These are phyloP conservation scores for Passalora sequoiae DNA, from an alignment of 2,329 filamentous ascomycete species.

Conservation along the genomic window DNA sequence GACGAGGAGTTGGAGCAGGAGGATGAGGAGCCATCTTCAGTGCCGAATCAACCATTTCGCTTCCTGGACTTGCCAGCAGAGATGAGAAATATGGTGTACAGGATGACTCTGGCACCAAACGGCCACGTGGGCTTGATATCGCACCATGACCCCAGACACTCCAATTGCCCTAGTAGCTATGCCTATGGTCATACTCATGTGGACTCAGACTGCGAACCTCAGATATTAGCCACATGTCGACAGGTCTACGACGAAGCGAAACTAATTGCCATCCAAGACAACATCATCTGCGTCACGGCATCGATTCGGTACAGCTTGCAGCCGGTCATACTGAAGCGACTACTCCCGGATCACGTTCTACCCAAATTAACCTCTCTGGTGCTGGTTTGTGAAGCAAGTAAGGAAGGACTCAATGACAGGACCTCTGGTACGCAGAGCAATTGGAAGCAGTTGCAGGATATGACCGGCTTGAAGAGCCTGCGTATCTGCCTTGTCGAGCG, in stretches of 20 bases:
- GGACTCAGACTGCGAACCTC: background rate
- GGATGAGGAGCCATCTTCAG: background rate
- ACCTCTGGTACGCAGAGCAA: too few relatives aligned
- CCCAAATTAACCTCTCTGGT: constrained; percentile 14
- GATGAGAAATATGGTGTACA: constrained; percentile 16
- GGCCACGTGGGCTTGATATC: constrained; percentile 15
- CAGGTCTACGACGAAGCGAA: constrained; percentile 36
- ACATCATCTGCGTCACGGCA: constrained; percentile 17
- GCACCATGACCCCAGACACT: too few relatives aligned
- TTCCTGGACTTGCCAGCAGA: constrained; percentile 20
- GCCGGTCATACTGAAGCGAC: constrained; percentile 5
- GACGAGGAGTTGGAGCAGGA: background rate
- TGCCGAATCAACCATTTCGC: constrained; percentile 8
- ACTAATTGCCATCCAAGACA: constrained; percentile 34
- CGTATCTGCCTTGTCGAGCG: constrained; percentile 15
- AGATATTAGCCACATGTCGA: constrained; percentile 32
- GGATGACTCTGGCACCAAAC: constrained; percentile 12
- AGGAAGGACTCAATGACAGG: too few relatives aligned
- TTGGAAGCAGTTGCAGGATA: constrained; percentile 16
- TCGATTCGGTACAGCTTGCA: background rate
- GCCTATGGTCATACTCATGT: background rate
- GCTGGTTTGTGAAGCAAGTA: constrained; percentile 8
- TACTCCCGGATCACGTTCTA: constrained; percentile 7
- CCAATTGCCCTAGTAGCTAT: too few relatives aligned
- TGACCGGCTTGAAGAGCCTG: constrained; percentile 13